These are phyloP conservation scores for Gracilaria domingensis DNA, from an alignment of 23 red algal genomes.

Conservation along the genomic window DNA sequence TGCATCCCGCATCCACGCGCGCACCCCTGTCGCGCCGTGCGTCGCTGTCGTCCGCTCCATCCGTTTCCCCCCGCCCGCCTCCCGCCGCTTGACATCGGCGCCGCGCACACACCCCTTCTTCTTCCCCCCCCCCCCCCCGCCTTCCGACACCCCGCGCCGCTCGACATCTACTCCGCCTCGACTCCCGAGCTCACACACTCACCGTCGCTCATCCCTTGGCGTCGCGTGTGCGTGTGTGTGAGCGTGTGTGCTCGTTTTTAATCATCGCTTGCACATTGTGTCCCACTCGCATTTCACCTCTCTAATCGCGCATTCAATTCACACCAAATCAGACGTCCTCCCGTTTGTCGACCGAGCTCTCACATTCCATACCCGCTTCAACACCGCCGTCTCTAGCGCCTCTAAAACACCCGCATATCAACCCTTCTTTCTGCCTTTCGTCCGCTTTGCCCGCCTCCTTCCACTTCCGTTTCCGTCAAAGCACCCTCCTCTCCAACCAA, in stretches of 20 bases:
- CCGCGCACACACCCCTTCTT: background rate
- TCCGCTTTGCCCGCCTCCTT: background rate
- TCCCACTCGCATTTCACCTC: background rate
- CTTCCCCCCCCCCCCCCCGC: background rate
- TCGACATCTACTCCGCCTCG: no score
- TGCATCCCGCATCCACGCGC: no score
- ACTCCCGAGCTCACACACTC: background rate
- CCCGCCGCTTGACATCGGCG: background rate
- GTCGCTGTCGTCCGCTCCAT: background rate
- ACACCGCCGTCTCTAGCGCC: background rate
- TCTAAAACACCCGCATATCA: background rate
- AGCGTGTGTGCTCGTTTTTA: background rate
- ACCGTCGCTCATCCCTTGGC: background rate
- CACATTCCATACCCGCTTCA: background rate
- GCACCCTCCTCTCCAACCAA: background rate
- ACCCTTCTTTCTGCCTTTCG: no score
- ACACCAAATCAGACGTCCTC: background rate
- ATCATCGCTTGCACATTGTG: background rate
- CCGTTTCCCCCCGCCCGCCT: background rate
- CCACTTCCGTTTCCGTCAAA: background rate
- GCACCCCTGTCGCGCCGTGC: background rate
- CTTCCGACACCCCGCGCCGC: background rate
- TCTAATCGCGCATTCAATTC: background rate
- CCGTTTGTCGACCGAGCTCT: background rate
- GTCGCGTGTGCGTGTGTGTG: background rate